Percentiles rank a stretch among this genome's conserved stretches.
Conservation (phyloP, 148 eudicot genomes). For the Rhododendron griersonianum region DNA sequence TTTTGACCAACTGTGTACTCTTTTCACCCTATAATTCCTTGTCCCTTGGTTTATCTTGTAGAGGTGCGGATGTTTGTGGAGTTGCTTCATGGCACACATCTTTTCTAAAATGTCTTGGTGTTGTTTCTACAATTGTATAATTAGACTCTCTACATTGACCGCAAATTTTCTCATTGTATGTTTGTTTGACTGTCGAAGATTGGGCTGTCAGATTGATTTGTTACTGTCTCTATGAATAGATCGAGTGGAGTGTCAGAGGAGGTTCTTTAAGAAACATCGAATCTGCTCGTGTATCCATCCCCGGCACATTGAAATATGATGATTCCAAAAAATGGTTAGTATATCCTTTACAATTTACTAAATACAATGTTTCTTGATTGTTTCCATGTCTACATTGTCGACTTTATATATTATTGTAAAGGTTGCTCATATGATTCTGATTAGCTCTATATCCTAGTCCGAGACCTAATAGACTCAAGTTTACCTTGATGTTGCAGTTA, state of each 20-base stretch:
- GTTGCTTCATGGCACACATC: background rate
- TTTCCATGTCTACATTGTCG: background rate
- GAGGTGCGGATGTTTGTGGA: background rate
- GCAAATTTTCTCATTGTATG: background rate
- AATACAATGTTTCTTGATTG: background rate
- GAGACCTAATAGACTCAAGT: background rate
- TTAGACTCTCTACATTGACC: background rate
- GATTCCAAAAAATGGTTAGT: constrained; percentile 76
- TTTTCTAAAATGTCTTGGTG: background rate
- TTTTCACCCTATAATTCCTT: background rate
- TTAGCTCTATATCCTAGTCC: background rate
- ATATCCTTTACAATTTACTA: background rate
- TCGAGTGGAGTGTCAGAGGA: constrained; percentile 92
- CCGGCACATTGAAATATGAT: constrained; percentile 74
- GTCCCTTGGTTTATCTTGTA: background rate
- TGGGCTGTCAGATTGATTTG: constrained; percentile 9
- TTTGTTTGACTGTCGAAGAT: background rate
- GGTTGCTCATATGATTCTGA: background rate
- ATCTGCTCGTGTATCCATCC: constrained; percentile 88
- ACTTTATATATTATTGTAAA: background rate
- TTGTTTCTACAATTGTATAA: background rate
- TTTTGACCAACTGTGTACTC: background rate
- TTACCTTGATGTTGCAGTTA: constrained; percentile 47
- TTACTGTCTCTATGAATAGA: constrained; percentile 29
- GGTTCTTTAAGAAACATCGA: constrained; percentile 83